A percentile compares a stretch with the other conserved stretches of the same genome.
These are phyloP conservation scores for Trichoderma semiorbis DNA, from an alignment of 2,329 filamentous ascomycete species.

Conservation along the genomic window DNA sequence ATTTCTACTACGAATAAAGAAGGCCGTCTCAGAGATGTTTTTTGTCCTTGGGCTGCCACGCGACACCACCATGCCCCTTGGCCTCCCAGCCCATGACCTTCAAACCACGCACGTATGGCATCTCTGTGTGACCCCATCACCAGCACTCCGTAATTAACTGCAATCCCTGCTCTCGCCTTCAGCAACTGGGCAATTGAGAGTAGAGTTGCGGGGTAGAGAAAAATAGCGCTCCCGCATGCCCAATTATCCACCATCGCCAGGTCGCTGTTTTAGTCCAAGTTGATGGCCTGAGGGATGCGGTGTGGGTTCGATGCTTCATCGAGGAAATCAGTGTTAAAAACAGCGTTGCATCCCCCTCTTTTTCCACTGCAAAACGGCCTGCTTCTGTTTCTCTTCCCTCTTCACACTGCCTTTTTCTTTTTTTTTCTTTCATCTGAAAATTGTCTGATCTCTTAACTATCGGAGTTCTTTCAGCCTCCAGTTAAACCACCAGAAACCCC, in stretches of 20 bases:
- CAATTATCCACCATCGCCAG: slow-evolving; percentile 14
- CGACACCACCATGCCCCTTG: background rate
- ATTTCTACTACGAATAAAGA: background rate
- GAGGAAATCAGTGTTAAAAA: background rate
- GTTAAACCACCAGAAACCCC: background rate
- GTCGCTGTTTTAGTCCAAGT: background rate
- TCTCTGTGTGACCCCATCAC: slow-evolving; percentile 1
- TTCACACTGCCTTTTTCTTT: background rate
- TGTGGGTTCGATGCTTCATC: slow-evolving; percentile 5
- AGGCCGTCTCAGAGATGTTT: too few species aligned
- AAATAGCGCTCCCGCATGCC: slow-evolving; percentile 15
- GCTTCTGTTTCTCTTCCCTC: background rate
- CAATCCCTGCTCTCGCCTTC: slow-evolving; percentile 2
- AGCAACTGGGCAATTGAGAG: background rate
- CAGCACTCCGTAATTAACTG: background rate
- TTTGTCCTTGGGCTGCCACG: background rate
- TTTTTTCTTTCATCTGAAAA: background rate
- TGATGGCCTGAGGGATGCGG: slow-evolving; percentile 1
- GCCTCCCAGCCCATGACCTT: background rate
- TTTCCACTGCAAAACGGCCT: background rate
- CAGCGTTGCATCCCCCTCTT: slow-evolving; percentile 11
- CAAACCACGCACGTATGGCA: slow-evolving; percentile 1
- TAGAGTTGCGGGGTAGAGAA: slow-evolving; percentile 11
- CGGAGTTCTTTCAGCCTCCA: background rate
- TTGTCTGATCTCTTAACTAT: background rate